Conservation (phyloP, 176 grass and related monocot genomes). For the Areca catechu region DNA sequence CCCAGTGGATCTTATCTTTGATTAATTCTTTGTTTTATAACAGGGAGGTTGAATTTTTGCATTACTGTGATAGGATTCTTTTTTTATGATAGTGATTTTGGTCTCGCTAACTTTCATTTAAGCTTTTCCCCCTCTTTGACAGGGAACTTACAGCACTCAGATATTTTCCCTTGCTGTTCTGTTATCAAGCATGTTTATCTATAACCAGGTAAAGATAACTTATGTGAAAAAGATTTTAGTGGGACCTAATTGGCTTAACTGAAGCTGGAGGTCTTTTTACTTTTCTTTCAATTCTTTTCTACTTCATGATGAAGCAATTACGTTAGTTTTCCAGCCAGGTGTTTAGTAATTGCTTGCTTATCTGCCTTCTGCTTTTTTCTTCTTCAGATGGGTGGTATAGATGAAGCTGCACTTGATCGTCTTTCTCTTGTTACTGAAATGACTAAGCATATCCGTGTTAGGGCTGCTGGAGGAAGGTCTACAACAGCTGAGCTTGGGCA, state of each 20-base stretch:
- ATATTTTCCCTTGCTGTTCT: slow-evolving; percentile 65
- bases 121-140: slow-evolving; percentile 1
- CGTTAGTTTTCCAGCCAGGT: neutral
- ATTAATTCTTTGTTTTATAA: too few relatives aligned
- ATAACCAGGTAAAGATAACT: slow-evolving; percentile 48
- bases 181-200: slow-evolving; percentile 63
- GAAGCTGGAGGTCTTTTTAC: neutral
- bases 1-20: too few relatives aligned
- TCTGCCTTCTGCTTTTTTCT: neutral
- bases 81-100: neutral
- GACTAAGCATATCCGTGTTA: slow-evolving; percentile 81
- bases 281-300: neutral
- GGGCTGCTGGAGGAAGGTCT: slow-evolving; percentile 44
- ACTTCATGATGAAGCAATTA: neutral
- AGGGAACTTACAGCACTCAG: slow-evolving; percentile 74
- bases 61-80: neutral
- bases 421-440: slow-evolving; percentile 86
- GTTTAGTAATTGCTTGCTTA: neutral
- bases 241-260: neutral
- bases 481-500: slow-evolving; percentile 56
- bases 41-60: too few relatives aligned
- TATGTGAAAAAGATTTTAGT: neutral
- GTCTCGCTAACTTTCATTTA: neutral
- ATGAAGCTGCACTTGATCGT: slow-evolving; percentile 64
- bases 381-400: slow-evolving; percentile 78